These are phyloP conservation scores for Leccinum rimulosum DNA, from an alignment of 768 basidiomycete genomes.

Conservation along the genomic window DNA sequence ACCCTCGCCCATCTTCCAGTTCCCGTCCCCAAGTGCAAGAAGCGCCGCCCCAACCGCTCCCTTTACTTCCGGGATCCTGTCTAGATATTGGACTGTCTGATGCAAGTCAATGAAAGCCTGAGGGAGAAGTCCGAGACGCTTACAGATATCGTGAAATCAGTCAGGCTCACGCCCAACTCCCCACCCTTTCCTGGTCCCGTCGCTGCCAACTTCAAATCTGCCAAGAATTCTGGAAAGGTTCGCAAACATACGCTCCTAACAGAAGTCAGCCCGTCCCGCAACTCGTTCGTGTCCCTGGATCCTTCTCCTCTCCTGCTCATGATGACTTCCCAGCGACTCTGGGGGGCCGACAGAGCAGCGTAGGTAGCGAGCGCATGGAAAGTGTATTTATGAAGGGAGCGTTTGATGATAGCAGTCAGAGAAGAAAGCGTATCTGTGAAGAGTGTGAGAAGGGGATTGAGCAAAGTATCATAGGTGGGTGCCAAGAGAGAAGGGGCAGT, in stretches of 20 bases:
- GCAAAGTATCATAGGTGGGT: slow-evolving; percentile 58
- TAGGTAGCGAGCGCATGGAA: slow-evolving; percentile 79
- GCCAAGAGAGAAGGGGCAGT: slow-evolving; percentile 47
- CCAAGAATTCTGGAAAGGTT: slow-evolving; percentile 82
- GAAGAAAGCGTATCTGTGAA: slow-evolving; percentile 66
- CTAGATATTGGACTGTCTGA: slow-evolving; percentile 68
- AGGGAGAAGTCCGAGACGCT: slow-evolving; percentile 19
- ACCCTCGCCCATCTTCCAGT: slow-evolving; percentile 91
- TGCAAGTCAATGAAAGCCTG: not conserved
- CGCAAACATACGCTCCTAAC: slow-evolving; percentile 70
- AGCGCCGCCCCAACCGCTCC: slow-evolving; percentile 65
- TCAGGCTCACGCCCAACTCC: slow-evolving; percentile 62
- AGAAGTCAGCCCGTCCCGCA: slow-evolving; percentile 65
- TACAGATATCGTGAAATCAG: slow-evolving; percentile 58
- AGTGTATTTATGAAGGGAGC: slow-evolving; percentile 71
- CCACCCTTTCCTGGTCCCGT: slow-evolving; percentile 46
- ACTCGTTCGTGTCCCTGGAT: slow-evolving; percentile 56
- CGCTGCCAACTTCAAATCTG: slow-evolving; percentile 69
- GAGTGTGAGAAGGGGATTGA: slow-evolving; percentile 61
- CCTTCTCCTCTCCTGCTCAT: slow-evolving; percentile 49
- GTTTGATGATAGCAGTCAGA: slow-evolving; percentile 66
- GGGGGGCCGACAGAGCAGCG: slow-evolving; percentile 52
- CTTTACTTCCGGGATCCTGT: slow-evolving; percentile 67
- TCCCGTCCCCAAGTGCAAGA: slow-evolving; percentile 76
- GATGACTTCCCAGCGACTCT: slow-evolving; percentile 66